Evolutionary conservation across 2,329 filamentous ascomycete species (phyloP).

Genomic region (Hypoxylon sp.): DNA sequence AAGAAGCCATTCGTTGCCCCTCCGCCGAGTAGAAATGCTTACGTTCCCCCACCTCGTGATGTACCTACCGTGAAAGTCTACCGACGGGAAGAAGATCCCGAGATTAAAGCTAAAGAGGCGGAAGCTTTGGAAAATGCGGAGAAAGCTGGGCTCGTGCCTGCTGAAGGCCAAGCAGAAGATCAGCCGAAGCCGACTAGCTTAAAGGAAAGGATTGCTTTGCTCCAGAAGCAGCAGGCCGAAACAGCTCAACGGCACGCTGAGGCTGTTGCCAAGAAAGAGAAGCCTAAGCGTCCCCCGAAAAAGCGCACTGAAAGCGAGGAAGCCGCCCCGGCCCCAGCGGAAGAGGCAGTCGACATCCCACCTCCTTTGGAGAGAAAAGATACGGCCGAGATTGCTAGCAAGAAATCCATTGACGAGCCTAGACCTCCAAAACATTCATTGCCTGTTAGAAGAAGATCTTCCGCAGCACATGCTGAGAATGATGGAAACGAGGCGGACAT

Average conservation of each 20-base stretch:
- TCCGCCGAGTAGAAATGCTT: constrained; percentile 92
- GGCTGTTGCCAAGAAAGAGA: constrained; percentile 84
- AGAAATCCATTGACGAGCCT: constrained; percentile 67
- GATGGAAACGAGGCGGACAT: constrained; percentile 77
- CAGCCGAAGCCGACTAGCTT: constrained; percentile 92
- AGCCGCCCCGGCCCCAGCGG: constrained; percentile 47
- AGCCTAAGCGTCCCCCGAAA: constrained; percentile 83
- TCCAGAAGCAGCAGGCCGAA: constrained; percentile 95
- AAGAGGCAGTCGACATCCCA: constrained; percentile 54
- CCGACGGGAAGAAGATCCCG: constrained; percentile 88
- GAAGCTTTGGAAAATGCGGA: constrained; percentile 78
- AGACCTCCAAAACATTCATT: constrained; percentile 58
- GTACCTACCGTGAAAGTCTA: constrained; percentile 82
- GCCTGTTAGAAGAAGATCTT: constrained; percentile 67
- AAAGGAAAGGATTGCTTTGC: constrained; percentile 93
- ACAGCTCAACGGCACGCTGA: constrained; percentile 87
- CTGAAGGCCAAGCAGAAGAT: constrained; percentile 74
- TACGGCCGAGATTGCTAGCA: constrained; percentile 63
- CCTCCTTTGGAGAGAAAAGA: constrained; percentile 63
- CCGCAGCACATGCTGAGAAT: constrained; percentile 62
- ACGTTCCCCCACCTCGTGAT: constrained; percentile 82
- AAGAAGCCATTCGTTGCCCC: constrained; percentile 98
- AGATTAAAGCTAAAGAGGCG: constrained; percentile 74
- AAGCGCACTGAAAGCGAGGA: constrained; percentile 69
- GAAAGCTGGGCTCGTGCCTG: constrained; percentile 72